A percentile compares a stretch with the other conserved stretches of the same genome.
Evolutionary conservation across 257 asterid genomes (phyloP).

Genomic region (Henckelia pumila): DNA sequence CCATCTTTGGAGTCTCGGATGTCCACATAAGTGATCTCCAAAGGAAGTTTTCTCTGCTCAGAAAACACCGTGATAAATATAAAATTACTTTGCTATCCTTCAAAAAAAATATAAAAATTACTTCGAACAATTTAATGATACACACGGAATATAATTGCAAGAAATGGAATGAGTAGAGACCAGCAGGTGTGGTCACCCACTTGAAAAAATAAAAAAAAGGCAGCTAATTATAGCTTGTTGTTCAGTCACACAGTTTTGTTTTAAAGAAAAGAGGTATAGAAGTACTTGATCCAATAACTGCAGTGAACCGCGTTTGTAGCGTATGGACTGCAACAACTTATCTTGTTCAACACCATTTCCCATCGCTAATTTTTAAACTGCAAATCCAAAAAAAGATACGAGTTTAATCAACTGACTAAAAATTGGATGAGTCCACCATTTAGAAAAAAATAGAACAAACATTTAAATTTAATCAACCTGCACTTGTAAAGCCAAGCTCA

Average conservation of each 20-base stretch:
- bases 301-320: constrained; percentile 79
- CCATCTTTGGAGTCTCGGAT: constrained; percentile 64
- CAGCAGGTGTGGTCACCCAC: too few species aligned
- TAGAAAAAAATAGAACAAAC: neutral
- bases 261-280: neutral
- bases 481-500: too few species aligned
- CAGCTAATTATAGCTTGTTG: too few species aligned
- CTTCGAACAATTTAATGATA: neutral
- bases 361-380: constrained; percentile 29
- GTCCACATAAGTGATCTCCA: constrained; percentile 69
- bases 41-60: constrained; percentile 89
- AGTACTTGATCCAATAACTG: constrained; percentile 83
- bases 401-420: neutral
- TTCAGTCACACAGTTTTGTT: neutral
- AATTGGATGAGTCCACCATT: neutral
- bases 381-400: neutral
- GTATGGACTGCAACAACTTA: constrained; percentile 51
- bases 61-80: constrained; percentile 5
- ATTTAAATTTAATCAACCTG: too few species aligned
- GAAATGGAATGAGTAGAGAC: neutral
- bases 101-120: neutral
- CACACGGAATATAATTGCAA: neutral
- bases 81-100: too few species aligned
- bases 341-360: constrained; percentile 34
- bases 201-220: too few species aligned